Evolutionary conservation across 441 rosid genomes (phyloP), one percentile per base, ranked within the genome.

Genomic region (Erodium moschatum): DNA sequence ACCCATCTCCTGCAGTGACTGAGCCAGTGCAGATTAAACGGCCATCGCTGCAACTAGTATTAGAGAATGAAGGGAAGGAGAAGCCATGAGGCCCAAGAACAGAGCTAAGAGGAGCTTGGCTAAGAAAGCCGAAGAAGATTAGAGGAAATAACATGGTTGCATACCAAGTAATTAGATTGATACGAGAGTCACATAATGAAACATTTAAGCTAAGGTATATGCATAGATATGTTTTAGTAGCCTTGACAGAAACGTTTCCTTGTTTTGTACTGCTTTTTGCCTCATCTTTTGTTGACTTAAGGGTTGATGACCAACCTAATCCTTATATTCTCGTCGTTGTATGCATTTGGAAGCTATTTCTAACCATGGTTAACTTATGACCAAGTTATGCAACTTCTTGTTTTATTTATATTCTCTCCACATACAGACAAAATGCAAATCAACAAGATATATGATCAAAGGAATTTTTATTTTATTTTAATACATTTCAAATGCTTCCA

Each of bases 21-120:
- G 50, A 10, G 50, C 50, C 50, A 10, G n/a, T 44, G 50, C 50
- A 44, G 50, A 44, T 44, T 12, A 11, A n/a, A 2, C 3, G 10
- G 50, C 50, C 50, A 44, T 44, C 50, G 50, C 50, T 44, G 50
- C 50, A 44, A 44, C 50, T 44, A 44, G 50, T 44, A 11, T 44
- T 44, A 44, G 50, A 4, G 61, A 78, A 82, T 12, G 77, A 58
- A n/a, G 76, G 62, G 76, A 70, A 76, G 10, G 71, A 33, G 62
- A 82, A 60, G 52, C 40, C 52, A n/a, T 31, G 10, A 6, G 72
- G 48, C 6, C 73, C 67, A 19, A 18, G 5, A 21, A 52, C 0
- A 19, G 71, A 66, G 64, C 40, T 6, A 50, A 29, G 65, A 40
- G 72, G 70, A 42, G 70, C 69, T 48, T 52, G 76, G 54, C n/a